Conservation (phyloP, 495 filamentous ascomycete species). For the Halenospora varia region DNA sequence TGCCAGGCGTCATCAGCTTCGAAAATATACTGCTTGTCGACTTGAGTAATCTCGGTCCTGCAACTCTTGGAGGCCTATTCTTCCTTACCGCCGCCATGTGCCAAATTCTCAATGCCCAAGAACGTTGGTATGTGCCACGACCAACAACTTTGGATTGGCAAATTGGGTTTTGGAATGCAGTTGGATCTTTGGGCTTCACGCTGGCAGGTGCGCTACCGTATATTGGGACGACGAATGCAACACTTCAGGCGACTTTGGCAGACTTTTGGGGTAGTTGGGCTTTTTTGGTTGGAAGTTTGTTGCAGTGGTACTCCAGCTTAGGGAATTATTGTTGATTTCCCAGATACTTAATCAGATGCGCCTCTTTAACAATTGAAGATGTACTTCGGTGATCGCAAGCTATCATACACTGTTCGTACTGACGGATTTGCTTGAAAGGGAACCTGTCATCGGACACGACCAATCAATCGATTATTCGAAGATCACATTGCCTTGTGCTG, state of each 20-base stretch:
- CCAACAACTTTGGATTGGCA: constrained; percentile 1
- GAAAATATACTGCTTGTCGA: not conserved
- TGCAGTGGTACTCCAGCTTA: constrained; percentile 15
- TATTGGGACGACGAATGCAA: not conserved
- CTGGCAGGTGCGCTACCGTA: constrained; percentile 3
- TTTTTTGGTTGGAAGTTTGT: constrained; percentile 12
- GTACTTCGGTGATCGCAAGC: no score
- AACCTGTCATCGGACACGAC: no score
- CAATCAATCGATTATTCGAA: no score
- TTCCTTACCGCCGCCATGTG: constrained; percentile 6
- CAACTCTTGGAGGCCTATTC: constrained; percentile 6
- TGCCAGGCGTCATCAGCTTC: constrained; percentile 8
- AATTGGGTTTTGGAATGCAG: constrained; percentile 11
- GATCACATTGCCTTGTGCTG: no score
- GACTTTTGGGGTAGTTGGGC: constrained; percentile 17
- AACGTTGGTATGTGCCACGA: constrained; percentile 3
- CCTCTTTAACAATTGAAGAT: no score
- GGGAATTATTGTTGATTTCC: constrained; percentile 13
- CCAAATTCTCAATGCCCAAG: constrained; percentile 4
- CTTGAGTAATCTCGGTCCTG: constrained; percentile 1
- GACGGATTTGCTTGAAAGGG: no score
- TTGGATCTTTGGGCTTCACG: constrained; percentile 9
- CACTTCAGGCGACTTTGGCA: constrained; percentile 5
- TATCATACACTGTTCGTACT: no score
- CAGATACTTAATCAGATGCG: no score